Base-by-base conservation (phyloP, 371 early-diverging fungal species). In the Saksenaea oblongispora region DNA sequence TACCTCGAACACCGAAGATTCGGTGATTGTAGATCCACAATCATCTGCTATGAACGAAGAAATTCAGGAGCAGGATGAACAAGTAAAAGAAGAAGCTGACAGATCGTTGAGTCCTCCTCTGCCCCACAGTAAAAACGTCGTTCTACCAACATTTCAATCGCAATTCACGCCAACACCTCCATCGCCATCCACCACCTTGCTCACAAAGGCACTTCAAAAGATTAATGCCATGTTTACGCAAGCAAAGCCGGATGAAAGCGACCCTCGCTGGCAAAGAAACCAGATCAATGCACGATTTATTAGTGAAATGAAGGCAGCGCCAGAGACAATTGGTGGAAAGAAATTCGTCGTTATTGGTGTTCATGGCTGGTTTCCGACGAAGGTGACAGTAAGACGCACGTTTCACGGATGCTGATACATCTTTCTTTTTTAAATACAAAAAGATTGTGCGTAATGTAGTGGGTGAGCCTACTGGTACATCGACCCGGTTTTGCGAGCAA, bases 401-500 rank as follows among this genome's bases (percentile, higher is more conserved):
- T 18, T 60, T 44, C 42, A 76, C 11, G 59, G 79, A 18, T 78
- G 70, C 58, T 37, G 66, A 24, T 62, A 56, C 62, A 70, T 42
- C 8, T 62, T 34, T n/a, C 53, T 31, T 9, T 28, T 15, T 18
- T 22, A n/a, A 28, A 66, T 34, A 5, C 14, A 47, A 14, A 2
- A 17, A 59, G 66, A 73, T 87, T 53, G 77, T 91, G 13, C 75
- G 87, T 42, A 86, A 80, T 63, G 86, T 97, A 41, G 84, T 95
- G 26, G 97, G 97, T 1, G 94, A 94, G 64, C 96, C 96, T 0
- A 94, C 93, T 3, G 97, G 97, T 0, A 95, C 93, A n/a, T 94
- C 94, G 14, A 67, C 68, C 11, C 88, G 87, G 59, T 95, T 97
- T 70, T 95, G 94, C 64, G 85, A 89, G 54, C 91, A 91, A 76